These are phyloP conservation scores for Terana coerulea DNA, from an alignment of 768 basidiomycete genomes.

Conservation along the genomic window DNA sequence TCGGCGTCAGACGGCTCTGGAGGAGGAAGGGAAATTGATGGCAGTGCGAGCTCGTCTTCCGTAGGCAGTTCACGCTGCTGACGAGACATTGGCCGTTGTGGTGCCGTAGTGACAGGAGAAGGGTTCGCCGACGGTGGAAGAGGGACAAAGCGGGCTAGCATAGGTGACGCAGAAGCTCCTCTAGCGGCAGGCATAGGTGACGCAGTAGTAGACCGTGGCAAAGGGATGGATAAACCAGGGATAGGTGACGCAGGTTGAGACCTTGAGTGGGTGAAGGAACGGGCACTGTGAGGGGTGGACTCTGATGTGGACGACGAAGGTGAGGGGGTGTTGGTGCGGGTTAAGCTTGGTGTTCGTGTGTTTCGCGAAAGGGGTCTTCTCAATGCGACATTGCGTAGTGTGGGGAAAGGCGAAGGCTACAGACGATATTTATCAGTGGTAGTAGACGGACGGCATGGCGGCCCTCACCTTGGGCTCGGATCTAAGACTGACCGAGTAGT, in stretches of 20 bases:
- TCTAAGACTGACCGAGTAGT: slow-evolving; percentile 30
- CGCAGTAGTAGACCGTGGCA: slow-evolving; percentile 29
- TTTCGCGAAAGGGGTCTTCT: slow-evolving; percentile 27
- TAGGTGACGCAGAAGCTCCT: slow-evolving; percentile 14
- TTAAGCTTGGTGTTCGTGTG: slow-evolving; percentile 31
- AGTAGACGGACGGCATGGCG: not conserved
- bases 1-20: slow-evolving; percentile 3
- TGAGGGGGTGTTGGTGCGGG: slow-evolving; percentile 28
- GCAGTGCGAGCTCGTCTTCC: slow-evolving; percentile 3
- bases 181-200: slow-evolving; percentile 34
- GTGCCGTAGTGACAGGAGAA: not conserved
- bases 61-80: not conserved
- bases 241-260: slow-evolving; percentile 38
- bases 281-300: slow-evolving; percentile 41
- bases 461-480: slow-evolving; percentile 29
- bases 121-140: slow-evolving; percentile 2
- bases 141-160: slow-evolving; percentile 3
- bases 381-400: slow-evolving; percentile 25
- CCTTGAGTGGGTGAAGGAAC: slow-evolving; percentile 36
- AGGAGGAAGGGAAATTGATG: slow-evolving; percentile 3
- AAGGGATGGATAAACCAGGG: slow-evolving; percentile 42
- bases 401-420: slow-evolving; percentile 27
- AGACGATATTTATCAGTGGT: not conserved
- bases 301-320: slow-evolving; percentile 25
- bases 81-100: not conserved